Evolutionary conservation across 129 eudicot species (phyloP).

Genomic region (carrot (Daucus carota)): DNA sequence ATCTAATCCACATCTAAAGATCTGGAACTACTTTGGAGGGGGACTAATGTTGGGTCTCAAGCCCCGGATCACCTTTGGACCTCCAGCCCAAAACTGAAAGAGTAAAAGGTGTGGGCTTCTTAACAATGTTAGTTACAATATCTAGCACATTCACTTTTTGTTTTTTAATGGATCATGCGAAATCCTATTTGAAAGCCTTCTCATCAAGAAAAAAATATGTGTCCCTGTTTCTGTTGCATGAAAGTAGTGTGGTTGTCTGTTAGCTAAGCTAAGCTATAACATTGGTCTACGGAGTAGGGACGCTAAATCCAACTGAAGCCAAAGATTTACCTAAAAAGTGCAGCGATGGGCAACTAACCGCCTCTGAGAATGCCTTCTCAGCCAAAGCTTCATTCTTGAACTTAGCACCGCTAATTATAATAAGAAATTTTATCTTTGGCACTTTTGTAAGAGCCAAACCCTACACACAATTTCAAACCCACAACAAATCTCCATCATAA

Average conservation of each 20-base stretch:
- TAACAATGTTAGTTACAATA: not conserved
- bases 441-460: slow-evolving; percentile 75
- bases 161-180: not conserved
- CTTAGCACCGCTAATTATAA: slow-evolving; percentile 81
- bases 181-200: not conserved
- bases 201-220: not conserved
- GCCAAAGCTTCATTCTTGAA: slow-evolving; percentile 32
- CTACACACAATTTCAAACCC: slow-evolving; percentile 24
- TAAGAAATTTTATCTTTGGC: slow-evolving; percentile 54
- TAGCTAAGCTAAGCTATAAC: not conserved
- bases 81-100: too few relatives aligned
- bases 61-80: too few relatives aligned
- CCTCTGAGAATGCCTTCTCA: not conserved
- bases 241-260: not conserved
- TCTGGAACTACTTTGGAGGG: too few relatives aligned
- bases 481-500: not conserved
- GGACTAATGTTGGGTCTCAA: too few relatives aligned
- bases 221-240: not conserved
- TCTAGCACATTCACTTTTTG: not conserved
- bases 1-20: too few relatives aligned
- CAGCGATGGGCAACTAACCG: not conserved
- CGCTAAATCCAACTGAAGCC: not conserved
- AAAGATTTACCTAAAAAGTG: not conserved
- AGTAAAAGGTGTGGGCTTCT: not conserved
- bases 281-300: not conserved